Evolutionary conservation across 768 basidiomycete genomes (phyloP).

Genomic region (Amanita pallidorosea): DNA sequence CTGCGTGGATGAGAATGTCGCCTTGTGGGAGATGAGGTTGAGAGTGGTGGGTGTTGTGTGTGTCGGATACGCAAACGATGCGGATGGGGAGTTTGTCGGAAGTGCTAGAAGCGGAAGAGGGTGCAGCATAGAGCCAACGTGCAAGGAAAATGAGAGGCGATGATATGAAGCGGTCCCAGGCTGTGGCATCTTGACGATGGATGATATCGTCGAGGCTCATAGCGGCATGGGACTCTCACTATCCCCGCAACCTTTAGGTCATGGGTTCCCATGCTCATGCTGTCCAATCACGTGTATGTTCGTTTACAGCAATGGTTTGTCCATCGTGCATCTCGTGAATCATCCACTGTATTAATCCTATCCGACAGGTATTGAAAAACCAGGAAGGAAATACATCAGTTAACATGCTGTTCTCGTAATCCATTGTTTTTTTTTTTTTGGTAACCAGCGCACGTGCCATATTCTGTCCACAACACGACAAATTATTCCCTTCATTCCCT

Average conservation of each 20-base stretch:
- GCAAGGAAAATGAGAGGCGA: background rate
- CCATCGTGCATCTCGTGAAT: background rate
- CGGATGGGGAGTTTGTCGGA: conserved; percentile 10
- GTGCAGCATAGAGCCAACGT: conserved; percentile 3
- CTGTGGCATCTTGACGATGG: background rate
- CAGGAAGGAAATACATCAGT: conserved; percentile 82
- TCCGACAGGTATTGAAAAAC: conserved; percentile 66
- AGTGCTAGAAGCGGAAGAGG: background rate
- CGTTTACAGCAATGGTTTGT: too few relatives aligned
- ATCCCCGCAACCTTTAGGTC: too few relatives aligned
- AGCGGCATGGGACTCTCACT: too few relatives aligned
- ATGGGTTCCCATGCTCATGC: too few relatives aligned
- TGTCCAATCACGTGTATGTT: too few relatives aligned
- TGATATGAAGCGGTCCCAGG: conserved; percentile 2
- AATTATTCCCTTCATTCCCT: too few relatives aligned
- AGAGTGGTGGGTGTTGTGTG: conserved; percentile 20
- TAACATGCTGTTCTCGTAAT: conserved; percentile 68
- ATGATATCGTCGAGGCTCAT: conserved; percentile 2
- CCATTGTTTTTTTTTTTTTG: conserved; percentile 5
- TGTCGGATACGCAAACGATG: conserved; percentile 29
- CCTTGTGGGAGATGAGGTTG: conserved; percentile 21
- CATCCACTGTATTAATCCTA: background rate
- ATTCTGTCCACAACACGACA: too few relatives aligned
- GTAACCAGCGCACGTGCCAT: too few relatives aligned
- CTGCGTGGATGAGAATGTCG: conserved; percentile 31